phyloP scores from a whole-genome alignment of 345 rosid genomes.

The Excoecaria cochinchinensis region DNA sequence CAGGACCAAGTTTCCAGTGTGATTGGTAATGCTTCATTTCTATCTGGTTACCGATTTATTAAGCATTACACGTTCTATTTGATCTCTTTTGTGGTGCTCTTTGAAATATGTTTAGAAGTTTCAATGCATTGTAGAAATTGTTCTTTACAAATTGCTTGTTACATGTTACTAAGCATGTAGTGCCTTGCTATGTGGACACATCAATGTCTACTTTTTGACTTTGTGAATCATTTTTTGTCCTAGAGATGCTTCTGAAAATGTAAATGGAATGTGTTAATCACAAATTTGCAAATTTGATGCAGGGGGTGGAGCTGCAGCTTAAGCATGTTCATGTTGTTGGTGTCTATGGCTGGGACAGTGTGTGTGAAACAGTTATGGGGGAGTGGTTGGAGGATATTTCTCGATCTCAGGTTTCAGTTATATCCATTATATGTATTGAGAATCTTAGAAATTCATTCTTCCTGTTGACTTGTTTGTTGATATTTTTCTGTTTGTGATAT shows the following conservation, averaged over 20 bases:
- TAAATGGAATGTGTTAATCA: conserved; percentile 20
- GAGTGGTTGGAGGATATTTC: conserved; percentile 97
- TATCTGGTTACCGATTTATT: neutral
- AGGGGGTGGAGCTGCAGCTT: conserved; percentile 92
- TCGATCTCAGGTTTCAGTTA: conserved; percentile 73
- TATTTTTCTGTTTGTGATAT: conserved; percentile 10
- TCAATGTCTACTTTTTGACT: neutral
- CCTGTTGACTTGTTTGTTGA: neutral
- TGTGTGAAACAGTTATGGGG: conserved; percentile 78
- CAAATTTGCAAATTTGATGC: conserved; percentile 34
- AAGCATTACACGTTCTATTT: neutral
- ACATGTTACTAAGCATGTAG: too few species aligned
- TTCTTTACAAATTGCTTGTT: too few species aligned
- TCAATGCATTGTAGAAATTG: too few species aligned
- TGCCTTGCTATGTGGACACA: neutral
- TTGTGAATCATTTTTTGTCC: neutral
- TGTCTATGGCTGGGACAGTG: conserved; percentile 78
- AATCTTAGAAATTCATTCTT: conserved; percentile 14
- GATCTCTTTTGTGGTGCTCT: neutral
- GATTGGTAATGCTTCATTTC: neutral
- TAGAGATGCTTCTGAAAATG: conserved; percentile 13
- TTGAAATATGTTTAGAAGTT: neutral
- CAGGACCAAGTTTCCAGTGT: neutral
- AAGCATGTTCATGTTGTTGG: conserved; percentile 88
- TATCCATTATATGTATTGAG: conserved; percentile 7